Percentiles rank a stretch among this genome's conserved stretches.
Evolutionary conservation across 2,329 filamentous ascomycete genomes (phyloP).

Genomic region (Trichoderma endophyticum): DNA sequence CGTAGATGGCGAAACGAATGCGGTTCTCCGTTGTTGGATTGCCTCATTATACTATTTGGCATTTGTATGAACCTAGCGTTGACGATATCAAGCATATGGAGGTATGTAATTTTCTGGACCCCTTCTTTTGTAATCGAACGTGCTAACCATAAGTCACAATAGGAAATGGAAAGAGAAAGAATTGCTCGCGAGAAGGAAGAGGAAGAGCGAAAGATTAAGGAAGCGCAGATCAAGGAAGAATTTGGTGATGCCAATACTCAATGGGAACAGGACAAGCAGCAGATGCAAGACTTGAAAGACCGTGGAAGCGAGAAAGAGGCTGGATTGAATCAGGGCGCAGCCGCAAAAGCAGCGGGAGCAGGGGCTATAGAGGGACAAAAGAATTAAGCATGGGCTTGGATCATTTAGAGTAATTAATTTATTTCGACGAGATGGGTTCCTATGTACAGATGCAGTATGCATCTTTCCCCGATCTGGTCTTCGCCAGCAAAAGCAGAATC

Average conservation of each 20-base stretch:
- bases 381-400: background rate
- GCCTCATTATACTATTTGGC: constrained; percentile 98
- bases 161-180: constrained; percentile 92
- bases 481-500: background rate
- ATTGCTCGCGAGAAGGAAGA: constrained; percentile 72
- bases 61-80: constrained; percentile 98
- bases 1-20: constrained; percentile 95
- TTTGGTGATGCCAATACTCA: constrained; percentile 75
- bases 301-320: background rate
- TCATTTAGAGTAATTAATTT: constrained; percentile 10
- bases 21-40: constrained; percentile 90
- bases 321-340: constrained; percentile 3
- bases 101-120: constrained; percentile 39
- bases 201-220: constrained; percentile 68
- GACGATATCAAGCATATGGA: constrained; percentile 98
- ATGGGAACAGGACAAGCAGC: constrained; percentile 87
- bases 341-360: constrained; percentile 27
- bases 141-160: constrained; percentile 11
- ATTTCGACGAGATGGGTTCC: background rate
- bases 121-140: too few species aligned
- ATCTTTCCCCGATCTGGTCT: background rate
- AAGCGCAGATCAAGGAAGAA: constrained; percentile 67
- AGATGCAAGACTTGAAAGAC: constrained; percentile 58
- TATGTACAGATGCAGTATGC: background rate
- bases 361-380: constrained; percentile 46